Base-by-base conservation (phyloP, 257 asterid genomes). In the Linaria vulgaris region DNA sequence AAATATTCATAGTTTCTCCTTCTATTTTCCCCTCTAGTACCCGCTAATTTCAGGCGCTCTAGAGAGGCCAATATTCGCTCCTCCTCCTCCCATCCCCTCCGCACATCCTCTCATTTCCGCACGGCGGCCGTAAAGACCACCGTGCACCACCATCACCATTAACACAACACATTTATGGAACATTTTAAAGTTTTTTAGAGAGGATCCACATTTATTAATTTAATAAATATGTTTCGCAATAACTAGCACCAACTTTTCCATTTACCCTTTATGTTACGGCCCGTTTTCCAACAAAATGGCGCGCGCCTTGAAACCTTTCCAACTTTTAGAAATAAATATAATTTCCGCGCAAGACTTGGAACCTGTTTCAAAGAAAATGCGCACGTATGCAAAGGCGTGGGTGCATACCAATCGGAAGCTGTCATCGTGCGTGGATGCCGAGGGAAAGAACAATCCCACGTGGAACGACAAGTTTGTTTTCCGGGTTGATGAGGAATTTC, bases 391-490 rank as follows among this genome's bases (percentile, higher is more conserved):
- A 3, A 86, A 80, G 14, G 96, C 95, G 8, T 88, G 98, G 96
- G 82, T 91, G 70, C 66, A 91, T 59, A 79, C 83, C 0, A 63
- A 52, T 12, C 74, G 96, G 52, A 91, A 91, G 76, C 80, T 88
- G 3, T 59, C 96, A 9, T 79, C 88, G 14, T 70, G 82, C 46
- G 83, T 88, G 10, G 96, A 91, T 45, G 10, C 61, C 0, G 90
- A 82, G 27, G 96, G 96, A 55, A 76, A 69, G 30, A 78, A 64
- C 50, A 86, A 78, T 31, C 96, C 98, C 0, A 84, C 96, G 0
- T 91, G 98, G 98, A 91, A 91, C 19, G 98, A 91, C 7, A 91
- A 91, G 62, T 88, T 91, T 44, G 98, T 91, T 6, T 88, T 88
- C 34, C 64, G 84, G 71, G 98, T 91, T 34, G 96, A 91, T 68